Percentiles rank a stretch among this genome's conserved stretches.
Conservation (phyloP, 768 basidiomycete species). For the Trametes cingulata region DNA sequence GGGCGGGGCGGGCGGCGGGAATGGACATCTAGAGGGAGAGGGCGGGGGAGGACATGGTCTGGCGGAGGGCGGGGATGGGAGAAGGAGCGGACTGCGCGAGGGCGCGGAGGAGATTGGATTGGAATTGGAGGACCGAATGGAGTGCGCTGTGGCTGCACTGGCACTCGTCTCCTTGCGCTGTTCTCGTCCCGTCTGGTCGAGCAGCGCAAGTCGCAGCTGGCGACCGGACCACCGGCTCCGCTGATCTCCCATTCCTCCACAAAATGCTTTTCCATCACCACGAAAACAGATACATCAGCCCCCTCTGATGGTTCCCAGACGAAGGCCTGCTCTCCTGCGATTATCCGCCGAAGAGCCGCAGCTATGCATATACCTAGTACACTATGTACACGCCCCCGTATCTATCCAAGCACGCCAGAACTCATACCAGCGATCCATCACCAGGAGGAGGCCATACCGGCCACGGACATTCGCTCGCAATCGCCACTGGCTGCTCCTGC, state of each 20-base stretch:
- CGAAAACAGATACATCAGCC: conserved; percentile 1
- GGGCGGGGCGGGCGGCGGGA: neutral
- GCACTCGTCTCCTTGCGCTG: neutral
- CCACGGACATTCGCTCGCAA: neutral
- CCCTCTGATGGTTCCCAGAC: conserved; percentile 1
- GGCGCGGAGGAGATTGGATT: neutral
- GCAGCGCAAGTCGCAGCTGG: neutral
- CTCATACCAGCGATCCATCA: conserved; percentile 9
- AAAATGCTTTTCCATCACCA: conserved; percentile 1
- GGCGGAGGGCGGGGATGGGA: neutral
- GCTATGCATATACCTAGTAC: neutral
- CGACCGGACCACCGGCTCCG: neutral
- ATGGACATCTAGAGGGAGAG: conserved; percentile 2
- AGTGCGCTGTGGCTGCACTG: neutral
- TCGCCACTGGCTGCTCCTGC: too few relatives aligned
- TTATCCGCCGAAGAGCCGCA: neutral
- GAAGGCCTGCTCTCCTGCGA: neutral
- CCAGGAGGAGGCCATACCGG: conserved; percentile 7
- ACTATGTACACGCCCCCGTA: neutral
- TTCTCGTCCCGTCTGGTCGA: neutral
- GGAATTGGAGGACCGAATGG: neutral
- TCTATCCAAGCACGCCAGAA: neutral
- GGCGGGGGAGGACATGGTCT: neutral
- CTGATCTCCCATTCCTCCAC: neutral
- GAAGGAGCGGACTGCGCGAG: conserved; percentile 11